phyloP scores from a whole-genome alignment of 129 eudicot species.

The Lactuca saligna region DNA sequence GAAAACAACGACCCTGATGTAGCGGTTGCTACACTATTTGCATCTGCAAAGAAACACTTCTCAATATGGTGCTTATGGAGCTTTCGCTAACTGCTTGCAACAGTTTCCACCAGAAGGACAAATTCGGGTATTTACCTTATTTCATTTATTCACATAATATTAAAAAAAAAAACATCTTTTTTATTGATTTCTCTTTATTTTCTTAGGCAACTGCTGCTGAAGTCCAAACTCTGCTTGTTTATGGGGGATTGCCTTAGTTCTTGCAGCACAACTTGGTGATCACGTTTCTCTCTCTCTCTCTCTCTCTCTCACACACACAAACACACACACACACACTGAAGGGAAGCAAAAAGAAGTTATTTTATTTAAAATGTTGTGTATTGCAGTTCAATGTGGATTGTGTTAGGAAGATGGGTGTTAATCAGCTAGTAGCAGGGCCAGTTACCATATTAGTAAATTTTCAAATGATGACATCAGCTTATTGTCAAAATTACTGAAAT shows the following conservation, averaged over 20 bases:
- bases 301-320: not conserved
- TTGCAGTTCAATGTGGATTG: slow-evolving; percentile 89
- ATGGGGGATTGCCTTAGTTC: slow-evolving; percentile 88
- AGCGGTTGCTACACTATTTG: slow-evolving; percentile 84
- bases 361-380: slow-evolving; percentile 6
- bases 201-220: slow-evolving; percentile 82
- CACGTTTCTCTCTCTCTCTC: slow-evolving; percentile 59
- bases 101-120: slow-evolving; percentile 80
- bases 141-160: not conserved
- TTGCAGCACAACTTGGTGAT: slow-evolving; percentile 95
- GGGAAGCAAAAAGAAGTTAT: not conserved
- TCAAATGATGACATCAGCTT: slow-evolving; percentile 75
- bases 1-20: slow-evolving; percentile 78
- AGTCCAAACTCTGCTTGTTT: slow-evolving; percentile 84
- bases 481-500: slow-evolving; percentile 63
- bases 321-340: not conserved
- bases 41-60: slow-evolving; percentile 56
- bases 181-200: not conserved
- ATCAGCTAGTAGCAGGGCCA: slow-evolving; percentile 85
- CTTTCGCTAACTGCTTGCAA: slow-evolving; percentile 68
- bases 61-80: slow-evolving; percentile 49
- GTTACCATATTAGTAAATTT: slow-evolving; percentile 77
- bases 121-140: slow-evolving; percentile 50
- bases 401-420: slow-evolving; percentile 85
- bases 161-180: not conserved